phyloP scores from a whole-genome alignment of 306 rosid species.

The Pyrus communis region DNA sequence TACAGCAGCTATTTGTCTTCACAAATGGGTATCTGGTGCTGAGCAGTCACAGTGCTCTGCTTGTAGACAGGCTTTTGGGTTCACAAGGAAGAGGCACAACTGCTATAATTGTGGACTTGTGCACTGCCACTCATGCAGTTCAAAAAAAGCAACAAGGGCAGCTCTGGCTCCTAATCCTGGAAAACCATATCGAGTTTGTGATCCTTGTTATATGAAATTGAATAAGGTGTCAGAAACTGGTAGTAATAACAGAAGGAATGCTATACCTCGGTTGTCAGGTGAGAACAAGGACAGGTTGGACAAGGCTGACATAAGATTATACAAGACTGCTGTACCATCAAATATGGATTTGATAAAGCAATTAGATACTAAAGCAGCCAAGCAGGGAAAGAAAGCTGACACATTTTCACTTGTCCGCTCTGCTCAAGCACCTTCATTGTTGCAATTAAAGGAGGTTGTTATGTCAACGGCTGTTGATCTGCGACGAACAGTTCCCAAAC shows the following conservation, averaged over 20 bases:
- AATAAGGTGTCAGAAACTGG: constrained; percentile 72
- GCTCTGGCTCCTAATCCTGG: constrained; percentile 82
- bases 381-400: constrained; percentile 87
- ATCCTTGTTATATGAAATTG: constrained; percentile 76
- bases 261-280: constrained; percentile 80
- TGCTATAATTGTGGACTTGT: constrained; percentile 99
- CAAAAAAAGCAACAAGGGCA: constrained; percentile 85
- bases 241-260: constrained; percentile 49
- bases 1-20: constrained; percentile 95
- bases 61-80: constrained; percentile 97
- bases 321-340: constrained; percentile 63
- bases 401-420: constrained; percentile 72
- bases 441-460: constrained; percentile 86
- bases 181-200: constrained; percentile 90
- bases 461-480: constrained; percentile 69
- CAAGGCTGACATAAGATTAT: constrained; percentile 63
- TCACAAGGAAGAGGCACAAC: constrained; percentile 94
- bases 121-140: constrained; percentile 98
- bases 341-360: constrained; percentile 95
- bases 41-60: constrained; percentile 97
- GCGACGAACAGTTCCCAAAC: constrained; percentile 67
- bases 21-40: constrained; percentile 91
- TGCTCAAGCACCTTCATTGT: constrained; percentile 67
- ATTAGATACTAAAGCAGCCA: constrained; percentile 88
- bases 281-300: constrained; percentile 95